A percentile compares a stretch with the other conserved stretches of the same genome.
Conservation (phyloP, 2,329 filamentous ascomycete genomes). For the Xylariales sp. region DNA sequence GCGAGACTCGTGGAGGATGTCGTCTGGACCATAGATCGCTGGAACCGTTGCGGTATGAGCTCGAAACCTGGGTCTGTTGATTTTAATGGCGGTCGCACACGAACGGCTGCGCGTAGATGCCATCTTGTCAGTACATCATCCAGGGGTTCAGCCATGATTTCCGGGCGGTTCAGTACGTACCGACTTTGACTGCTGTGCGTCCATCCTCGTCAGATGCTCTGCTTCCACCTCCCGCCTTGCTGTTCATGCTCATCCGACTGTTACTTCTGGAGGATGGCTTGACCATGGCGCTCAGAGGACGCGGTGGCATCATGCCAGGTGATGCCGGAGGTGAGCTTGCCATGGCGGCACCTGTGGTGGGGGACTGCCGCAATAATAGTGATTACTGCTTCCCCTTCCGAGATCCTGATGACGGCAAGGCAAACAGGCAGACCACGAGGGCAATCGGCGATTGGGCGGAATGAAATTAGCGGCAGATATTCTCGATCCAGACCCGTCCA, state of each 20-base stretch:
- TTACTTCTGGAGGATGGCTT: slow-evolving; percentile 68
- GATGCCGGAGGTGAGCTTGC: slow-evolving; percentile 67
- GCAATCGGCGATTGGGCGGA: slow-evolving; percentile 3
- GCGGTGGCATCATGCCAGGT: slow-evolving; percentile 48
- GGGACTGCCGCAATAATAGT: background rate
- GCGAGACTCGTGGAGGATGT: slow-evolving; percentile 78
- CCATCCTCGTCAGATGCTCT: slow-evolving; percentile 82
- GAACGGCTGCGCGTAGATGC: slow-evolving; percentile 60
- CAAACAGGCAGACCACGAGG: background rate
- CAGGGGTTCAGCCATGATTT: background rate
- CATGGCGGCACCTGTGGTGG: slow-evolving; percentile 38
- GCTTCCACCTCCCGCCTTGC: slow-evolving; percentile 71
- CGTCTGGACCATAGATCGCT: slow-evolving; percentile 86
- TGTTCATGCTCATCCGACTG: slow-evolving; percentile 80
- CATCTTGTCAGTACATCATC: background rate
- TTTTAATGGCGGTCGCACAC: slow-evolving; percentile 81
- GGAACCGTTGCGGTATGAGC: slow-evolving; percentile 91
- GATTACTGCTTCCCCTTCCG: background rate
- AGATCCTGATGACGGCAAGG: background rate
- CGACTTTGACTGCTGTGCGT: slow-evolving; percentile 92
- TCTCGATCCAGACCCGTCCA: background rate
- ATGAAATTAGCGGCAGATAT: background rate
- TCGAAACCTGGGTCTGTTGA: slow-evolving; percentile 87
- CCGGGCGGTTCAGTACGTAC: slow-evolving; percentile 51
- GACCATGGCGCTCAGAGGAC: slow-evolving; percentile 79